Percentiles rank a stretch among this genome's conserved stretches.
phyloP scores from a whole-genome alignment of 257 asterid genomes.

The Ballota nigra region DNA sequence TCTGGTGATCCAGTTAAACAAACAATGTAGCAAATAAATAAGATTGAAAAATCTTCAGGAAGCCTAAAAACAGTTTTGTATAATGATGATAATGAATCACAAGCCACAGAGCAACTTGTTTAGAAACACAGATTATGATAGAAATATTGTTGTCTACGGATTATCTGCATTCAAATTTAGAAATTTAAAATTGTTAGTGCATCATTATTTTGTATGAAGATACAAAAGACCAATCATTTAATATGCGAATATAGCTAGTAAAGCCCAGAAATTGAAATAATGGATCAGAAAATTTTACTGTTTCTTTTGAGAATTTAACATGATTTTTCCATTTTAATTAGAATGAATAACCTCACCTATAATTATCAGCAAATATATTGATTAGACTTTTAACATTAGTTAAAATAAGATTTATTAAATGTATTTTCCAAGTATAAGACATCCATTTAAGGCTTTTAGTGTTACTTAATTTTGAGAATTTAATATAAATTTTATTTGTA shows the following conservation, averaged over 20 bases:
- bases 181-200: not conserved
- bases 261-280: not conserved
- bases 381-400: not conserved
- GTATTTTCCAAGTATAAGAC: not conserved
- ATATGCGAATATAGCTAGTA: not conserved
- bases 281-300: too few species aligned
- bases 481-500: not conserved
- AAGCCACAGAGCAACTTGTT: conserved; percentile 4
- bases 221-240: not conserved
- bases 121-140: not conserved
- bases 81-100: not conserved
- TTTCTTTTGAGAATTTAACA: not conserved
- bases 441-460: not conserved
- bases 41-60: not conserved
- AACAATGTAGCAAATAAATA: not conserved
- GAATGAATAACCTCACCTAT: not conserved
- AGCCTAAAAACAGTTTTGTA: not conserved
- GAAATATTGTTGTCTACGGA: not conserved
- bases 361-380: not conserved
- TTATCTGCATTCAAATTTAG: not conserved
- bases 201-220: not conserved
- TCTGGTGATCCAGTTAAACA: not conserved
- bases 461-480: not conserved
- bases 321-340: not conserved
- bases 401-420: not conserved